These are phyloP conservation scores for Melampsora larici-populina DNA, from an alignment of 1,284 basidiomycete genomes.

Conservation along the genomic window DNA sequence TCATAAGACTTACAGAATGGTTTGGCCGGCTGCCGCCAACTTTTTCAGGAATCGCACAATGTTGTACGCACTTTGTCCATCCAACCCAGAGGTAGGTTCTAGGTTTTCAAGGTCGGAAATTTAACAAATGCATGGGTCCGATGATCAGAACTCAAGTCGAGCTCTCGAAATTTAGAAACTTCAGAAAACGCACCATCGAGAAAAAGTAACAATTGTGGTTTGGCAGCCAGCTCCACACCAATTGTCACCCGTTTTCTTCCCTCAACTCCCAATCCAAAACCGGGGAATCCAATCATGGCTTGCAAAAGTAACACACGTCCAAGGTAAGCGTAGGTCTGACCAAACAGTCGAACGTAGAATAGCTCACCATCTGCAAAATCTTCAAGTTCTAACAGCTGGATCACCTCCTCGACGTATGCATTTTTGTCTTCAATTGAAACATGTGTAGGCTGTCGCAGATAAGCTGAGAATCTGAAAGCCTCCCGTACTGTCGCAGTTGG, in stretches of 20 bases:
- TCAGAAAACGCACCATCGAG: slow-evolving; percentile 49
- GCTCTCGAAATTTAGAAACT: slow-evolving; percentile 18
- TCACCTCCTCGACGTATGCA: slow-evolving; percentile 59
- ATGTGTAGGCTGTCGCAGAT: slow-evolving; percentile 60
- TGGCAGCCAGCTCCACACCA: slow-evolving; percentile 62
- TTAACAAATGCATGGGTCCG: slow-evolving; percentile 18
- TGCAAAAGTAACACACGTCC: slow-evolving; percentile 5
- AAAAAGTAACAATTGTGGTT: slow-evolving; percentile 55
- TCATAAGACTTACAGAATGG: slow-evolving; percentile 59
- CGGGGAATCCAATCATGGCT: slow-evolving; percentile 52
- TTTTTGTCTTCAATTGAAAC: slow-evolving; percentile 59
- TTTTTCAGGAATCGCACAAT: slow-evolving; percentile 74
- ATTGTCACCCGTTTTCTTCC: slow-evolving; percentile 63
- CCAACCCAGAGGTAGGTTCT: slow-evolving; percentile 69
- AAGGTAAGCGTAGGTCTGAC: background rate
- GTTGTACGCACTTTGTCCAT: slow-evolving; percentile 83
- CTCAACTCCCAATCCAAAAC: slow-evolving; percentile 59
- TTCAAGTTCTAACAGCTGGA: slow-evolving; percentile 59
- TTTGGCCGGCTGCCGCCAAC: slow-evolving; percentile 79
- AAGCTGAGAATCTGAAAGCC: slow-evolving; percentile 61
- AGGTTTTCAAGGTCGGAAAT: slow-evolving; percentile 49
- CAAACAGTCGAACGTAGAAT: slow-evolving; percentile 49
- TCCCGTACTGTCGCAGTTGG: slow-evolving; percentile 67
- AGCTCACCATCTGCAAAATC: slow-evolving; percentile 59
- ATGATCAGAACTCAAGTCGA: slow-evolving; percentile 52